Evolutionary conservation across 768 basidiomycete species (phyloP).

Genomic region (Dentipellis fragilis): DNA sequence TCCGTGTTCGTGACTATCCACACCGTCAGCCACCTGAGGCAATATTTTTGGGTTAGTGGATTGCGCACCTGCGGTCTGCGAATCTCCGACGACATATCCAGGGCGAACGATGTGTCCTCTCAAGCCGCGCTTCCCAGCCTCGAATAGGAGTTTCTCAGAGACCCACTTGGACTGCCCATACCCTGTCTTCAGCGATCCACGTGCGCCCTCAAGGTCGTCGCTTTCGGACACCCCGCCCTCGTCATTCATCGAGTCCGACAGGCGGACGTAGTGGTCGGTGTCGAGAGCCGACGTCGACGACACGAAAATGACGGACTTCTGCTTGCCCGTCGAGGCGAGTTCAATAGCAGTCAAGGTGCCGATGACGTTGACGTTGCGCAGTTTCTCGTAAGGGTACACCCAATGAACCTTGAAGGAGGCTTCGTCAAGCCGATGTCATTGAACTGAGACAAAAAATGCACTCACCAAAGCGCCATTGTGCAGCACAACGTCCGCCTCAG

Average conservation of each 20-base stretch:
- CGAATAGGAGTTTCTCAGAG: slow-evolving; percentile 86
- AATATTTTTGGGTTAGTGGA: not conserved
- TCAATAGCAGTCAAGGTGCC: slow-evolving; percentile 79
- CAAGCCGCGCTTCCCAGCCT: slow-evolving; percentile 82
- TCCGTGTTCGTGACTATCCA: slow-evolving; percentile 85
- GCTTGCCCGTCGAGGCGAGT: slow-evolving; percentile 61
- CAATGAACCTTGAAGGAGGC: slow-evolving; percentile 73
- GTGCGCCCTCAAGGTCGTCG: slow-evolving; percentile 84
- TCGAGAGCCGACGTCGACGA: slow-evolving; percentile 96
- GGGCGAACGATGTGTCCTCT: slow-evolving; percentile 83
- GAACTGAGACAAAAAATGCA: not conserved
- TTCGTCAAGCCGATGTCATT: not conserved
- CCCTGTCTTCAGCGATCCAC: slow-evolving; percentile 67
- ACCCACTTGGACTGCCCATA: slow-evolving; percentile 99
- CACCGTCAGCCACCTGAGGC: not conserved
- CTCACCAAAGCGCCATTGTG: slow-evolving; percentile 96
- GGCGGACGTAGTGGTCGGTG: slow-evolving; percentile 78
- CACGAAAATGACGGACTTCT: slow-evolving; percentile 81
- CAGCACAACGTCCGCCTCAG: slow-evolving; percentile 72
- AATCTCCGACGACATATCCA: slow-evolving; percentile 94
- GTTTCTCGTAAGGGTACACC: slow-evolving; percentile 95
- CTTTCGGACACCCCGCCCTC: slow-evolving; percentile 72
- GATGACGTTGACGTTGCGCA: slow-evolving; percentile 87
- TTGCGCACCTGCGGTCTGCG: slow-evolving; percentile 67
- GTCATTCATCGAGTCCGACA: slow-evolving; percentile 58